These are phyloP conservation scores for Apiospora arundinis DNA, from an alignment of 2,329 filamentous ascomycete species.

Conservation along the genomic window DNA sequence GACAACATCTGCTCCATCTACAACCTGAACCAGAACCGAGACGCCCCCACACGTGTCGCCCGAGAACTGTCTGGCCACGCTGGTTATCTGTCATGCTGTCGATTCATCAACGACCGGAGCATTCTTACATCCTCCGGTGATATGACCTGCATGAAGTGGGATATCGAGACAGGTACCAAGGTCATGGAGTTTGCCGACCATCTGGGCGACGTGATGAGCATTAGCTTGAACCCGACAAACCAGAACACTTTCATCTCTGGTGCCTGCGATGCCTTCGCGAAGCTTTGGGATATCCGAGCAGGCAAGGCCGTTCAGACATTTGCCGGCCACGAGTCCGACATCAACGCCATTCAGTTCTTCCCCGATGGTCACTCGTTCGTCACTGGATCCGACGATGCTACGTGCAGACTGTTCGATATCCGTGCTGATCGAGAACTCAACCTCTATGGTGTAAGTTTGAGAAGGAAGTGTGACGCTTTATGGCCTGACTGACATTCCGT, in stretches of 20 bases:
- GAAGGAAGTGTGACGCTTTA: slow-evolving; percentile 28
- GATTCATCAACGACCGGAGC: slow-evolving; percentile 97
- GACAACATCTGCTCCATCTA: slow-evolving; percentile 99
- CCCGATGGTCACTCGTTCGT: slow-evolving; percentile 98
- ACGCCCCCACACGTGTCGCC: slow-evolving; percentile 96
- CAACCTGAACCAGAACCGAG: slow-evolving; percentile 91
- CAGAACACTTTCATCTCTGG: slow-evolving; percentile 99
- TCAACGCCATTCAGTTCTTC: slow-evolving; percentile 99
- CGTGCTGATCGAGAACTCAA: slow-evolving; percentile 85
- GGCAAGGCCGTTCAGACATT: slow-evolving; percentile 99
- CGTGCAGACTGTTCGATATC: slow-evolving; percentile 96
- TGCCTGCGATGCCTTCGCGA: slow-evolving; percentile 97
- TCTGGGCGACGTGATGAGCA: slow-evolving; percentile 98
- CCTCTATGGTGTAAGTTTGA: slow-evolving; percentile 66
- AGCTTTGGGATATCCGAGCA: slow-evolving; percentile 97
- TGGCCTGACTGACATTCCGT: slow-evolving; percentile 30
- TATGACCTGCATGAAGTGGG: slow-evolving; percentile 99
- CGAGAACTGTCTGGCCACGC: slow-evolving; percentile 96
- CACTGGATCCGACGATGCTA: slow-evolving; percentile 96
- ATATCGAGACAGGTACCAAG: slow-evolving; percentile 97
- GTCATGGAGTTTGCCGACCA: slow-evolving; percentile 98
- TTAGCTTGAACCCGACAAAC: slow-evolving; percentile 98
- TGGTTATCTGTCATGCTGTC: slow-evolving; percentile 96
- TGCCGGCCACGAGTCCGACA: slow-evolving; percentile 96
- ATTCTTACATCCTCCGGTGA: slow-evolving; percentile 98